A percentile compares a stretch with the other conserved stretches of the same genome.
phyloP scores from a whole-genome alignment of 768 basidiomycete genomes.

The Scleroderma citrinum region DNA sequence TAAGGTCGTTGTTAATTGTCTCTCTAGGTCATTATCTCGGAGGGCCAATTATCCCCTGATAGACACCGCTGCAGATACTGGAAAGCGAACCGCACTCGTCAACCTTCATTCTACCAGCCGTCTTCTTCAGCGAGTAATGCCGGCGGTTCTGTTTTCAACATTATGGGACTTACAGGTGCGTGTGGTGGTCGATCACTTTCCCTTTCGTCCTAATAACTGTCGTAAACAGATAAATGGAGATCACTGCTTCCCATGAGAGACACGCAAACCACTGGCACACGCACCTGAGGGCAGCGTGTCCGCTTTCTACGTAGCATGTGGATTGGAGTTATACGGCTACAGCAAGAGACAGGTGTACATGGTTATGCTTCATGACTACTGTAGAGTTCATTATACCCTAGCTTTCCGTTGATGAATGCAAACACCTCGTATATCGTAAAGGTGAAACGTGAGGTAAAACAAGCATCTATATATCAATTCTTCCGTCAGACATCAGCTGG shows the following conservation, averaged over 20 bases:
- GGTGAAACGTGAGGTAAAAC: no score
- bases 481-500: slow-evolving; percentile 10
- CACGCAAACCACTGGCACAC: slow-evolving; percentile 10
- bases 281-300: background rate
- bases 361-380: no score
- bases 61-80: slow-evolving; percentile 27
- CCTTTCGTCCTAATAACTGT: background rate
- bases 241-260: slow-evolving; percentile 12
- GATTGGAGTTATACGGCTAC: no score
- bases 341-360: no score
- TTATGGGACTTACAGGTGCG: slow-evolving; percentile 19
- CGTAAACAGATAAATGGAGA: slow-evolving; percentile 20
- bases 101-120: slow-evolving; percentile 24
- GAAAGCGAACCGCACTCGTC: slow-evolving; percentile 25
- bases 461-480: no score
- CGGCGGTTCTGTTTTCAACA: slow-evolving; percentile 6
- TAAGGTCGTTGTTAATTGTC: slow-evolving; percentile 1
- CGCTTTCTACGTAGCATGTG: background rate
- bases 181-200: background rate
- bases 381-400: background rate
- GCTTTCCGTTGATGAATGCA: background rate
- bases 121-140: slow-evolving; percentile 8
- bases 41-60: slow-evolving; percentile 15
- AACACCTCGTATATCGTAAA: no score
- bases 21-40: slow-evolving; percentile 19